A percentile compares a stretch with the other conserved stretches of the same genome.
Conservation (phyloP, 2,329 filamentous ascomycete genomes). For the Venturia asperata region DNA sequence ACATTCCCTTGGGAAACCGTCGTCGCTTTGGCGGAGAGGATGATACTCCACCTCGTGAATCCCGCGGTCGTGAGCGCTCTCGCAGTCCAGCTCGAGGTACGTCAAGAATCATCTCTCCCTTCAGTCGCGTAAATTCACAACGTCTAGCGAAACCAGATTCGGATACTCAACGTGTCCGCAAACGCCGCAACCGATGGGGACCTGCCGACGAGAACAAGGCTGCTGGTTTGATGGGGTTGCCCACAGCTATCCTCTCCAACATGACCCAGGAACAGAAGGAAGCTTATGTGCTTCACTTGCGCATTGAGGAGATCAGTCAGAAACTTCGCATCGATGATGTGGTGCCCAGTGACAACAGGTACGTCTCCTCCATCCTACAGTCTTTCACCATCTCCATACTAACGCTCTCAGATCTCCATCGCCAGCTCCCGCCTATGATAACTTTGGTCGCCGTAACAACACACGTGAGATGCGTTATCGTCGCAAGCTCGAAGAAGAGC, state of each 20-base stretch:
- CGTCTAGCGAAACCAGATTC: conserved; percentile 31
- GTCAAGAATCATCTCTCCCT: conserved; percentile 24
- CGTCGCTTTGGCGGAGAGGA: conserved; percentile 71
- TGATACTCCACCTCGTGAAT: conserved; percentile 37
- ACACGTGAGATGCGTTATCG: conserved; percentile 97
- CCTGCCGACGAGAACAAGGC: conserved; percentile 98
- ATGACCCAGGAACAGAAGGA: conserved; percentile 99
- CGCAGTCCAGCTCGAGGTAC: conserved; percentile 80
- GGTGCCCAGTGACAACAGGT: conserved; percentile 94
- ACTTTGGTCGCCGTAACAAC: conserved; percentile 98
- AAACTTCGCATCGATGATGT: conserved; percentile 99
- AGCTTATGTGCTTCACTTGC: conserved; percentile 90
- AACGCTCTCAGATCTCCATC: conserved; percentile 69
- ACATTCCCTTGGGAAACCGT: conserved; percentile 83
- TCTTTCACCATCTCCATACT: conserved; percentile 21
- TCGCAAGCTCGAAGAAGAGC: conserved; percentile 96
- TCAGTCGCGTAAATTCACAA: conserved; percentile 1
- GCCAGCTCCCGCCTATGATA: conserved; percentile 94
- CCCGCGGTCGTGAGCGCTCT: conserved; percentile 65
- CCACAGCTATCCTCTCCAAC: conserved; percentile 90
- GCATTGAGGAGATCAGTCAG: conserved; percentile 98
- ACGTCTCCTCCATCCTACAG: conserved; percentile 34
- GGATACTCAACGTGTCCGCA: conserved; percentile 80
- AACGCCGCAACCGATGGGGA: conserved; percentile 98
- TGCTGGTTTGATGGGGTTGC: conserved; percentile 92